Evolutionary conservation across 2,329 filamentous ascomycete species (phyloP), one percentile per base, ranked within the genome.

Genomic region (Botrytis fabae): DNA sequence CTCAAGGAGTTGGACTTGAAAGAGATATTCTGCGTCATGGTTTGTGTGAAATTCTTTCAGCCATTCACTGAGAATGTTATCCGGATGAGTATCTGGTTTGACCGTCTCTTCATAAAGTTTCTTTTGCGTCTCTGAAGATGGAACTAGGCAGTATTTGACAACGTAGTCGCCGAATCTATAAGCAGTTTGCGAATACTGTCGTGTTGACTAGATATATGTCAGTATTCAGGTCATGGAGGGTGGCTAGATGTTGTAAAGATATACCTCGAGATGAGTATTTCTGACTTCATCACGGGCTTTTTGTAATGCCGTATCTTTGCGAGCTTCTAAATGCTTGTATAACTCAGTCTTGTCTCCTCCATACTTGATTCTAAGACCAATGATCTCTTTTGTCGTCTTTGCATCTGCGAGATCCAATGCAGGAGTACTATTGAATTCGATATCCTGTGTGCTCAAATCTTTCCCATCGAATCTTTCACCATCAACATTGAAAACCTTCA

Each of bases 401-500:
- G 84, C 81, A 63, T 85, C 82, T 35, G 83, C 82, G 12, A 86
- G 81, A 61, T 87, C 84, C 18, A 87, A 81, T 1, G 82, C 81
- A 1, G 84, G 85, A 1, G 83, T 84, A 73, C 81, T 84, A 76
- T 86, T 86, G 78, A 86, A 86, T 28, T 84, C 83, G 75, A 86
- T 84, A 75, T 86, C 84, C 59, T 81, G 79, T 4, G 79, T 81
- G 0, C 75, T 74, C 20, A 76, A 76, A 40, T 76, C 76, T 76
- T 82, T 80, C 59, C 82, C 82, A 14, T 82, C 79, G 68, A 85
- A 83, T 78, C 82, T 82, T 35, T 83, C 81, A 10, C 83, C 84
- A 8, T 81, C 65, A n/a, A 86, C 82, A 70, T 83, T 82, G 78
- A 87, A 87, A 60, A 86, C 77, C 75, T 86, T 86, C 80, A 87